Base-by-base conservation (phyloP, 768 basidiomycete genomes). In the Russula foetens region DNA sequence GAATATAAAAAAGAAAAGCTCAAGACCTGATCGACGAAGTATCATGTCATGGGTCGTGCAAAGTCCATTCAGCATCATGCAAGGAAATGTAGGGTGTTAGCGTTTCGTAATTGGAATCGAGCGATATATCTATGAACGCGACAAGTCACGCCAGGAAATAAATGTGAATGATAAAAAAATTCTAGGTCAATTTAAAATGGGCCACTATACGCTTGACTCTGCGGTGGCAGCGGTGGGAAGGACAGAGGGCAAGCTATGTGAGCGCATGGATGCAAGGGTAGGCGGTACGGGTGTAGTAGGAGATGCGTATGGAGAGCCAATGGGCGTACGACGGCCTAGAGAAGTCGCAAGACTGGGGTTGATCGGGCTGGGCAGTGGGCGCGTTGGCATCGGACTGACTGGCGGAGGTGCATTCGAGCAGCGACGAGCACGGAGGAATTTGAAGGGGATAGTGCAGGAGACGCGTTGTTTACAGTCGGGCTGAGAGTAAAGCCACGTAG, bases 401-500 rank as follows among this genome's bases (percentile, higher is more conserved):
- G 63, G 63, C 4, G 43, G 23, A 28, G 56, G 52, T 2, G 60
- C 62, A 46, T 64, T 64, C 15, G 65, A 66, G 31, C 47, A 46
- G 48, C 62, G 59, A 17, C 62, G 65, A 29, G 62, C 23, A 56
- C 63, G 65, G 35, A 66, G 56, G 55, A 66, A 39, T 24, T 62
- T 62, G 60, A 62, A 56, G 1, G 60, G 56, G 11, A 28, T 23
- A 2, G 24, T 8, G 19, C 56, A 58, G 19, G 48, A 45, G 9
- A 24, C 31, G 23, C 63, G 59, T 45, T 62, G 65, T 28, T 66
- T 66, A 48, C 46, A 24, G 39, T 68, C 72, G 7, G 82, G 90
- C 62, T 87, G 84, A 70, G 95, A 96, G 76, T 97, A 98, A 61
- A 95, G 76, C 85, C 89, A 94, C 2, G 95, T 98, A 15, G 93